Conservation (phyloP, 495 filamentous ascomycete species). For the Penicillium paradoxum region DNA sequence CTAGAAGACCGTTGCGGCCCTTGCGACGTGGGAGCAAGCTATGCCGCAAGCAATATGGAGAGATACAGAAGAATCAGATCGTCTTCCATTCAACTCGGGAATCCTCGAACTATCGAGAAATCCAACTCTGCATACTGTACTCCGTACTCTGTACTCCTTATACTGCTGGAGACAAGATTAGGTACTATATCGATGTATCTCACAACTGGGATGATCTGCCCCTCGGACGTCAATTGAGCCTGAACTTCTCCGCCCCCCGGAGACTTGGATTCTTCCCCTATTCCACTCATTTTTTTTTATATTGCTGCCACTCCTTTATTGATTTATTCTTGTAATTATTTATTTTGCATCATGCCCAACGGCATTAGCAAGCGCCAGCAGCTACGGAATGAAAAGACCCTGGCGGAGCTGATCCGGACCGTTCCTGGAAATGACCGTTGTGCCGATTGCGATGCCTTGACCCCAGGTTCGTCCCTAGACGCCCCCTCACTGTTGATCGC, state of each 20-base stretch:
- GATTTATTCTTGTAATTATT: slow-evolving; percentile 4
- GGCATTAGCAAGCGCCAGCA: slow-evolving; percentile 87
- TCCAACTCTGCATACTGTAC: background rate
- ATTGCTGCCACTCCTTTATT: slow-evolving; percentile 18
- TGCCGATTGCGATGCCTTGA: slow-evolving; percentile 86
- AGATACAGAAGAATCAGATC: background rate
- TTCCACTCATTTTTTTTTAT: slow-evolving; percentile 11
- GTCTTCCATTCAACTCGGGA: background rate
- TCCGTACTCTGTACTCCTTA: no score
- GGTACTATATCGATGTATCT: background rate
- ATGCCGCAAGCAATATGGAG: background rate
- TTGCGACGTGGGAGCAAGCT: background rate
- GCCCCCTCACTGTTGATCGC: background rate
- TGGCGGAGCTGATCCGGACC: slow-evolving; percentile 83
- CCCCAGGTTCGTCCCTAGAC: slow-evolving; percentile 66
- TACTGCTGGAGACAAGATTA: no score
- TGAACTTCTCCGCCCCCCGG: slow-evolving; percentile 17
- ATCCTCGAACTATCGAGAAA: background rate
- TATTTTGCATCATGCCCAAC: slow-evolving; percentile 45
- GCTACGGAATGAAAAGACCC: slow-evolving; percentile 86
- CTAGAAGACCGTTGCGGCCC: background rate
- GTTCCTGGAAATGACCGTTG: slow-evolving; percentile 92
- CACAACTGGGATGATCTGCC: slow-evolving; percentile 1
- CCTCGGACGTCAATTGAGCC: slow-evolving; percentile 1
- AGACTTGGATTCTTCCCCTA: slow-evolving; percentile 16